Conservation (phyloP, 345 rosid genomes). For the Hirschfeldia incana region DNA sequence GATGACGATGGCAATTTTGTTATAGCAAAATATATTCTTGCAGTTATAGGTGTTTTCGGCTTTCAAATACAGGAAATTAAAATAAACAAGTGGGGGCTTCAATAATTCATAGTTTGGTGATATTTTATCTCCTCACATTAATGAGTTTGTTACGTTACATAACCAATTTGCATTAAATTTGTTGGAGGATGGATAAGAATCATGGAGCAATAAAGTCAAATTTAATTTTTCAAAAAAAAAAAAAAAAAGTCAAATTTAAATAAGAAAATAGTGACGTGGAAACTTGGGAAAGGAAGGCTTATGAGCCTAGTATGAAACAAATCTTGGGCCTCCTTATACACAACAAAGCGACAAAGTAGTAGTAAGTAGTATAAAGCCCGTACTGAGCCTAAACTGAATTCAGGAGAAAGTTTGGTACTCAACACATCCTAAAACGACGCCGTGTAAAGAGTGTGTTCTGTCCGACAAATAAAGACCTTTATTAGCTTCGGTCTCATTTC, state of each 20-base stretch:
- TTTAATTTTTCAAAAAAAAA: too few species aligned
- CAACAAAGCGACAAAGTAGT: background rate
- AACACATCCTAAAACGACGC: background rate
- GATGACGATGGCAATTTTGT: too few species aligned
- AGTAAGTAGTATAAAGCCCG: background rate
- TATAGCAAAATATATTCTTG: too few species aligned
- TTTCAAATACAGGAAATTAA: too few species aligned
- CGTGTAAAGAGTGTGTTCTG: slow-evolving; percentile 2
- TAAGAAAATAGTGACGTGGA: slow-evolving; percentile 4
- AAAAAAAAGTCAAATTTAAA: too few species aligned
- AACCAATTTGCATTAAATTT: background rate
- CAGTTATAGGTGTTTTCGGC: too few species aligned
- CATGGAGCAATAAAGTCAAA: background rate
- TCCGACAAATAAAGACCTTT: slow-evolving; percentile 22
- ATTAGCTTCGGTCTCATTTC: slow-evolving; percentile 19
- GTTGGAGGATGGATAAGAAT: background rate
- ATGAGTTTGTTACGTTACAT: slow-evolving; percentile 22
- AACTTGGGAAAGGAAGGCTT: background rate
- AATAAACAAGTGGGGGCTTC: background rate
- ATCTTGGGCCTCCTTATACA: slow-evolving; percentile 3
- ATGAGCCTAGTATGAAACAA: background rate
- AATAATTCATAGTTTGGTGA: background rate
- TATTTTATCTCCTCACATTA: slow-evolving; percentile 1
- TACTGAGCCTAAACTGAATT: background rate
- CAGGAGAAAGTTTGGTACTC: slow-evolving; percentile 19